Evolutionary conservation across 345 rosid genomes (phyloP).

Genomic region (Zanthoxylum bungeanum): DNA sequence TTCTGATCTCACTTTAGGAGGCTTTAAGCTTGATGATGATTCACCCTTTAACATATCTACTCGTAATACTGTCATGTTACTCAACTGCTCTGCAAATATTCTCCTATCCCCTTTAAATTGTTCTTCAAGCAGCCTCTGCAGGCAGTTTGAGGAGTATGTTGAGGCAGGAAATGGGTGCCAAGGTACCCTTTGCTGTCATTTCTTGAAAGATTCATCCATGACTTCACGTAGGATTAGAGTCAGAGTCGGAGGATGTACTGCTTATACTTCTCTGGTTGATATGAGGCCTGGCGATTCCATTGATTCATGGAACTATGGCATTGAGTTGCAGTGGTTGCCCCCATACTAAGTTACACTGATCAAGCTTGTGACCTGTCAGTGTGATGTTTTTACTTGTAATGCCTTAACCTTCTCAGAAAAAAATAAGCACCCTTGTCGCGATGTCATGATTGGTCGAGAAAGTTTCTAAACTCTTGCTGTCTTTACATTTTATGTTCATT

Average conservation of each 20-base stretch:
- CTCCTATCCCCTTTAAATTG: slow-evolving; percentile 52
- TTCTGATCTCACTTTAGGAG: slow-evolving; percentile 45
- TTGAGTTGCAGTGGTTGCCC: slow-evolving; percentile 59
- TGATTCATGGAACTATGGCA: slow-evolving; percentile 44
- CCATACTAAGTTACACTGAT: slow-evolving; percentile 25
- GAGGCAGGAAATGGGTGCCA: slow-evolving; percentile 33
- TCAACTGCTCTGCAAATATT: slow-evolving; percentile 45
- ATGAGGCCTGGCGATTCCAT: slow-evolving; percentile 23
- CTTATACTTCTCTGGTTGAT: slow-evolving; percentile 46
- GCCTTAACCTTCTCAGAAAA: not conserved
- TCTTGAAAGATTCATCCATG: slow-evolving; percentile 56
- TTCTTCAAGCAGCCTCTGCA: slow-evolving; percentile 43
- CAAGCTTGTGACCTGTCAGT: not conserved
- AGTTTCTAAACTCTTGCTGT: not conserved
- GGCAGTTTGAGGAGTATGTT: slow-evolving; percentile 35
- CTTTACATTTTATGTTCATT: not conserved
- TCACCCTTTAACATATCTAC: slow-evolving; percentile 54
- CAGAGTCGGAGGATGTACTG: slow-evolving; percentile 54
- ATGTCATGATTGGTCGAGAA: not conserved
- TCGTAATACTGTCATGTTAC: slow-evolving; percentile 52
- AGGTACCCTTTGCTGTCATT: slow-evolving; percentile 59
- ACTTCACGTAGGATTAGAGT: slow-evolving; percentile 48
- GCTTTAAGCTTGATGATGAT: slow-evolving; percentile 41
- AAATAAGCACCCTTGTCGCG: not conserved
- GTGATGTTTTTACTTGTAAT: not conserved